Base-by-base conservation (phyloP, 495 filamentous ascomycete genomes). In the Hyaloscypha hepaticicola region DNA sequence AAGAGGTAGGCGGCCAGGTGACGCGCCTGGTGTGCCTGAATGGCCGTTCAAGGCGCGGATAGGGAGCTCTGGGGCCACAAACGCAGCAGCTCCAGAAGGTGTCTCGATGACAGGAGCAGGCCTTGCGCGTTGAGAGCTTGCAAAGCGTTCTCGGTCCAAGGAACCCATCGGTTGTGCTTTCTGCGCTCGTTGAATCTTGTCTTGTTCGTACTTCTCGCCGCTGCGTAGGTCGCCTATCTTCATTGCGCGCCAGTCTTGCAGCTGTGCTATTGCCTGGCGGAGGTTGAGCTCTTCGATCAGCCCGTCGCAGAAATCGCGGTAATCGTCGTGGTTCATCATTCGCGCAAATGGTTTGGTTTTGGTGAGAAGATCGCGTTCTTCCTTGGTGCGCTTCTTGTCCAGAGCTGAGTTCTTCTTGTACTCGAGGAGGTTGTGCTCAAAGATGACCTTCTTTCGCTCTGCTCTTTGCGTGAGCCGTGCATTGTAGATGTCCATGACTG, bases 401-500 rank as follows among this genome's bases (percentile, higher is more conserved):
- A 86, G 69, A 27, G 88, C 90, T 12, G 80, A 88, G 70, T 95
- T 96, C 74, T 96, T 94, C 57, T 90, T 79, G 72, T 98, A 98
- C 56, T 99, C 93, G 1, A 99, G 80, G 27, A 99, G 79, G 60
- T 88, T 87, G 73, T 99, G 95, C 72, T 98, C 92, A 73, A 98
- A 97, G 50, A 99, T 90, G 24, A 97, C 88, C 77, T 93, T 96
- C 75, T 99, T 99, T 49, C 95, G 84, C 71, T 98, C 93, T n/a
- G 90, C 93, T 33, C 95, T 87, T 49, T 91, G 88, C 7, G 92
- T 96, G 26, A 99, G 79, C 19, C 93, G 89, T 27, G 90, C 88
- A 72, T 98, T 98, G 77, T 99, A 99, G 61, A 99, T 97, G 67
- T 97, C 93, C 83, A 99, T 97, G 3, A 99, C 92, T 0, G 93